phyloP scores from a whole-genome alignment of 2,329 filamentous ascomycete species.

The Penicillium capsulatum region DNA sequence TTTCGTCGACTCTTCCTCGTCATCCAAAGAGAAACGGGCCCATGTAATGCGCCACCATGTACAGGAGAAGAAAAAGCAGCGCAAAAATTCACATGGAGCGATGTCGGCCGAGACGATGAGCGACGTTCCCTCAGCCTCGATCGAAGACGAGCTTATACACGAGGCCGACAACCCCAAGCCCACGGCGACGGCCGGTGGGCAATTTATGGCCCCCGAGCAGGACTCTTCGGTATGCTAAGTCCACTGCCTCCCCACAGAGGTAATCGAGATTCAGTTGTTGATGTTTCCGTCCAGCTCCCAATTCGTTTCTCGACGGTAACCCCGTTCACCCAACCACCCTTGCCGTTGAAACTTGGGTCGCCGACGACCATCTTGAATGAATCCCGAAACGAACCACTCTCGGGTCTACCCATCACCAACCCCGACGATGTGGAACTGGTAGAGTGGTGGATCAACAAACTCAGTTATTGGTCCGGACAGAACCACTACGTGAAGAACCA shows the following conservation, averaged over 20 bases:
- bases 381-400: conserved; percentile 33
- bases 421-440: conserved; percentile 31
- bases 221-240: conserved; percentile 20
- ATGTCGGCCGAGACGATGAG: conserved; percentile 6
- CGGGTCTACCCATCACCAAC: conserved; percentile 26
- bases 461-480: conserved; percentile 42
- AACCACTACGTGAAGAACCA: conserved; percentile 36
- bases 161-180: conserved; percentile 5
- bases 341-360: conserved; percentile 14
- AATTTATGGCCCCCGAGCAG: conserved; percentile 2
- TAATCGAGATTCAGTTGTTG: conserved; percentile 1
- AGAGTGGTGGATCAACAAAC: conserved; percentile 35
- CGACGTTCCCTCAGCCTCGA: conserved; percentile 3
- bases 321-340: conserved; percentile 7
- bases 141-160: conserved; percentile 9
- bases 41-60: conserved; percentile 46
- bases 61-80: conserved; percentile 38
- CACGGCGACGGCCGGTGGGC: background rate
- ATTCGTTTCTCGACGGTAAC: conserved; percentile 13
- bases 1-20: conserved; percentile 40
- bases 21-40: conserved; percentile 41
- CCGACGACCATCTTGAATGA: conserved; percentile 27
- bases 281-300: conserved; percentile 11
- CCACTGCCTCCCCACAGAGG: no score
- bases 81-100: conserved; percentile 22